A percentile compares a stretch with the other conserved stretches of the same genome.
Conservation (phyloP, 2,329 filamentous ascomycete genomes). For the Sporothrix inflata region DNA sequence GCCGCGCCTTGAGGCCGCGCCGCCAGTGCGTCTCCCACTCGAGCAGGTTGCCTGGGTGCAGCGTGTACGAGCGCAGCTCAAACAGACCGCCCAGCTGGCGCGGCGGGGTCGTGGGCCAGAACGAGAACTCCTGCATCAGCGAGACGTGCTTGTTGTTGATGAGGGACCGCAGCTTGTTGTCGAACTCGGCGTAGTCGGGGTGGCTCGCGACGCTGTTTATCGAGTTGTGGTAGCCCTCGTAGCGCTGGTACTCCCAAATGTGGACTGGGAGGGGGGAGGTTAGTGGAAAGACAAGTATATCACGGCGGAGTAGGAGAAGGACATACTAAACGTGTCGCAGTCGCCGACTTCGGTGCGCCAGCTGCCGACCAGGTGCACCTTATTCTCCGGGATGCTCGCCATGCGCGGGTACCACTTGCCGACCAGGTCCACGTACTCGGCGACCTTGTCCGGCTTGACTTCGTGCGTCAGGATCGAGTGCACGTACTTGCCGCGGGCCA, state of each 20-base stretch:
- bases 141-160: conserved; percentile 85
- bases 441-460: conserved; percentile 92
- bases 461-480: conserved; percentile 97
- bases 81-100: conserved; percentile 90
- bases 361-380: conserved; percentile 94
- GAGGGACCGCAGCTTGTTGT: conserved; percentile 80
- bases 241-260: conserved; percentile 99
- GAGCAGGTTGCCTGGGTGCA: conserved; percentile 91
- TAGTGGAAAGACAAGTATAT: too few species aligned
- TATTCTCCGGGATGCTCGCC: conserved; percentile 82
- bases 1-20: conserved; percentile 82
- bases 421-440: conserved; percentile 89
- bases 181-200: conserved; percentile 82
- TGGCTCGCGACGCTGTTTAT: conserved; percentile 81
- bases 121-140: conserved; percentile 99
- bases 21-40: conserved; percentile 99
- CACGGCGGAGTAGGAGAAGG: background rate
- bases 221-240: conserved; percentile 92
- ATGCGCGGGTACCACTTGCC: conserved; percentile 91
- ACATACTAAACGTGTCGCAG: conserved; percentile 89
- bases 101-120: conserved; percentile 95
- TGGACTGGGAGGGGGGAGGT: conserved; percentile 65
- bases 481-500: conserved; percentile 96
- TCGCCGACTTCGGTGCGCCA: conserved; percentile 98
- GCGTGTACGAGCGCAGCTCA: conserved; percentile 93